These are phyloP conservation scores for Nidula microcarpa DNA, from an alignment of 768 basidiomycete genomes.

Conservation along the genomic window DNA sequence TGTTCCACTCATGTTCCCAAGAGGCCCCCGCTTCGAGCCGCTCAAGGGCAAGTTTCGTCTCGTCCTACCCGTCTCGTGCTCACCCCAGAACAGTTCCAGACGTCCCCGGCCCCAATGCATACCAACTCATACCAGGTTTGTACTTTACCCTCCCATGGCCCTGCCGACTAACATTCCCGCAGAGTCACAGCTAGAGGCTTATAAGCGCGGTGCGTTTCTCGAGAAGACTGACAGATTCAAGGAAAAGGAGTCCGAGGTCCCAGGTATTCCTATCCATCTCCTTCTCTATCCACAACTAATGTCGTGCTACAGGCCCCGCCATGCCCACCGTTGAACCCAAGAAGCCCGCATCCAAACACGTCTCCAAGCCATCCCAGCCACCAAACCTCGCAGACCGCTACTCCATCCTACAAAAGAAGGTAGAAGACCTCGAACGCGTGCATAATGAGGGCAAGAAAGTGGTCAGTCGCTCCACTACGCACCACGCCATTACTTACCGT, in stretches of 20 bases:
- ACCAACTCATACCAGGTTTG: slow-evolving; percentile 38
- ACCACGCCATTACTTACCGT: background rate
- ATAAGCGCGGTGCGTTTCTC: slow-evolving; percentile 57
- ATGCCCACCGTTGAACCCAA: slow-evolving; percentile 11
- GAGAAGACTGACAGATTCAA: slow-evolving; percentile 56
- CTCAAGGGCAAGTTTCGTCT: slow-evolving; percentile 26
- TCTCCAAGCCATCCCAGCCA: slow-evolving; percentile 10
- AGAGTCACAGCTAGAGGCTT: slow-evolving; percentile 45
- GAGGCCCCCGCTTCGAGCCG: slow-evolving; percentile 42
- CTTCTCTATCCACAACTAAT: background rate
- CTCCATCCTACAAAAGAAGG: slow-evolving; percentile 52
- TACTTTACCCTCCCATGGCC: background rate
- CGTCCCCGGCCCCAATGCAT: slow-evolving; percentile 49
- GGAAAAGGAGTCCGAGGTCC: slow-evolving; percentile 34
- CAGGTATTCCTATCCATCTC: slow-evolving; percentile 27
- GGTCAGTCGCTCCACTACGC: slow-evolving; percentile 31
- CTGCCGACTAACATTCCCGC: background rate
- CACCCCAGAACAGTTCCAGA: slow-evolving; percentile 34
- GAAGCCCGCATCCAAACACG: slow-evolving; percentile 16
- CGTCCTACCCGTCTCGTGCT: background rate
- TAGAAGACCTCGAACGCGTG: slow-evolving; percentile 61
- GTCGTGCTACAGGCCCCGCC: background rate
- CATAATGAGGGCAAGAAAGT: slow-evolving; percentile 64
- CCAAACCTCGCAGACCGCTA: slow-evolving; percentile 42
- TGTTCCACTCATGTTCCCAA: slow-evolving; percentile 35